Evolutionary conservation across 805 yeast genomes (phyloP).

Genomic region (Metschnikowia colocasiae): DNA sequence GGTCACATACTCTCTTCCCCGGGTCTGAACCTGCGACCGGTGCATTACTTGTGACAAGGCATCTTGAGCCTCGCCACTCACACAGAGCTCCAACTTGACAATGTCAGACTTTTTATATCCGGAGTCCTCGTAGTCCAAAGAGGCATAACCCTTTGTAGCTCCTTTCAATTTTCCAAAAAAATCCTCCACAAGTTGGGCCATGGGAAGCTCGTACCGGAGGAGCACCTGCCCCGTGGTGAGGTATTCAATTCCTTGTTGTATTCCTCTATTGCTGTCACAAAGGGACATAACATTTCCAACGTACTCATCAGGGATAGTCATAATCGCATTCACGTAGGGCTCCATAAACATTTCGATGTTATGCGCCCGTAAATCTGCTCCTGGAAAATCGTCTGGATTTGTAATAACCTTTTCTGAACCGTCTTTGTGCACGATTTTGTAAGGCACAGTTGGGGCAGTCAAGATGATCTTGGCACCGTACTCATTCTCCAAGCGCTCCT

Average conservation of each 20-base stretch:
- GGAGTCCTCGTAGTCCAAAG: slow-evolving; percentile 89
- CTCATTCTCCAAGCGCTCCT: slow-evolving; percentile 86
- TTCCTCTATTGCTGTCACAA: slow-evolving; percentile 81
- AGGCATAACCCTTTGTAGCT: slow-evolving; percentile 86
- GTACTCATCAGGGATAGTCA: slow-evolving; percentile 88
- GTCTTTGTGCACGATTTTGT: slow-evolving; percentile 64
- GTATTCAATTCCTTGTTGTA: slow-evolving; percentile 74
- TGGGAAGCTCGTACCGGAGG: slow-evolving; percentile 75
- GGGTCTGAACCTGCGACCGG: slow-evolving; percentile 62
- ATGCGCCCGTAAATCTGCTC: slow-evolving; percentile 41
- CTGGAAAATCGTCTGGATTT: slow-evolving; percentile 93
- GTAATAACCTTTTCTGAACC: slow-evolving; percentile 66
- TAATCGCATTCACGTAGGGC: slow-evolving; percentile 85
- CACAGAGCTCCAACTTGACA: slow-evolving; percentile 82
- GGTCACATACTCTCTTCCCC: slow-evolving; percentile 79
- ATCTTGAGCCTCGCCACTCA: slow-evolving; percentile 85
- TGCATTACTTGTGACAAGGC: slow-evolving; percentile 93
- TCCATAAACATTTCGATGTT: slow-evolving; percentile 58
- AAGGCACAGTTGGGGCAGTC: slow-evolving; percentile 96
- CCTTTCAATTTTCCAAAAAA: slow-evolving; percentile 93
- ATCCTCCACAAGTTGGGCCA: slow-evolving; percentile 89
- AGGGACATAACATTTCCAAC: slow-evolving; percentile 82
- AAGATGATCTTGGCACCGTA: slow-evolving; percentile 89
- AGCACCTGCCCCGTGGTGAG: slow-evolving; percentile 77
- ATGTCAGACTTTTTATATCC: slow-evolving; percentile 81